phyloP scores from a whole-genome alignment of 1,284 basidiomycete species.

The Cerioporus squamosus region DNA sequence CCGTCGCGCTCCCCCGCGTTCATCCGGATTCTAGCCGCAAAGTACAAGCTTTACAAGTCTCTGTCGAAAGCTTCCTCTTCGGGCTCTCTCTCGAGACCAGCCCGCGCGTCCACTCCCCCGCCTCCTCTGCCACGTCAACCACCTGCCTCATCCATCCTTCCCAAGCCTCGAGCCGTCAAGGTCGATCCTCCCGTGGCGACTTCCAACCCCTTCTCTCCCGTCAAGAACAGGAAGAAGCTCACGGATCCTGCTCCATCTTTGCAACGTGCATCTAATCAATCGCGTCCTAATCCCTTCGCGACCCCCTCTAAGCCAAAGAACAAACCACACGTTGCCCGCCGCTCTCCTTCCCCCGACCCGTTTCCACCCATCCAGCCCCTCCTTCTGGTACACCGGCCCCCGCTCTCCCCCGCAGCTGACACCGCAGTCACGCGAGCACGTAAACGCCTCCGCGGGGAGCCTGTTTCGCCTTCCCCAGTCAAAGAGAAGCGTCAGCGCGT shows the following conservation, averaged over 20 bases:
- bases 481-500: conserved; percentile 71
- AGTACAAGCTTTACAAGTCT: conserved; percentile 84
- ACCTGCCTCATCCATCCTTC: conserved; percentile 42
- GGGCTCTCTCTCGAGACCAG: conserved; percentile 16
- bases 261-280: conserved; percentile 25
- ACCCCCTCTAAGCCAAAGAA: conserved; percentile 54
- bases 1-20: conserved; percentile 24
- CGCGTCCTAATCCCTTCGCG: conserved; percentile 52
- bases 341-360: conserved; percentile 44
- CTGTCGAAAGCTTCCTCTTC: conserved; percentile 55
- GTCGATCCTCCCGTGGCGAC: conserved; percentile 52
- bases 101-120: conserved; percentile 40
- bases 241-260: conserved; percentile 14
- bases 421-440: conserved; percentile 66
- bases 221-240: conserved; percentile 53
- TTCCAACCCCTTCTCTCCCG: conserved; percentile 80
- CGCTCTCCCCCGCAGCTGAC: conserved; percentile 20
- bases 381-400: conserved; percentile 15
- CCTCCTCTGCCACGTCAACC: conserved; percentile 37
- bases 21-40: conserved; percentile 57
- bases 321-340: conserved; percentile 25
- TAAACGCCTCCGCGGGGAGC: conserved; percentile 79
- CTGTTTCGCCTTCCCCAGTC: conserved; percentile 78
- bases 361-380: conserved; percentile 39
- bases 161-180: conserved; percentile 53